A percentile compares a stretch with the other conserved stretches of the same genome.
These are phyloP conservation scores for Dactylellina cionopaga DNA, from an alignment of 2,329 filamentous ascomycete genomes.

Conservation along the genomic window DNA sequence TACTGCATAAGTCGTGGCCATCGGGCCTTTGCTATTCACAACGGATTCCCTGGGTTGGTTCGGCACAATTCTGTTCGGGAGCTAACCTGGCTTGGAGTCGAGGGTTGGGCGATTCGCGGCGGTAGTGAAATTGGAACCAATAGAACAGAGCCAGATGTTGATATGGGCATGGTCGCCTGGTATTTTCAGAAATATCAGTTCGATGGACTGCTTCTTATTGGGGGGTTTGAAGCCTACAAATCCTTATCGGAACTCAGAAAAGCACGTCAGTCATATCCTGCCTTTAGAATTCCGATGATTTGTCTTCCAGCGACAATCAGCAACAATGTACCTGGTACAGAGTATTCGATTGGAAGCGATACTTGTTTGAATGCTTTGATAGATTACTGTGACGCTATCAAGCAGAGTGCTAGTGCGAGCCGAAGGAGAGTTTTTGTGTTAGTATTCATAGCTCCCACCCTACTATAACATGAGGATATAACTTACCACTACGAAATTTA, in stretches of 20 bases:
- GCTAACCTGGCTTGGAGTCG: constrained; percentile 92
- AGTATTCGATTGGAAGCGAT: constrained; percentile 95
- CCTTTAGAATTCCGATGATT: constrained; percentile 90
- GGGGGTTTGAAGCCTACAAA: constrained; percentile 96
- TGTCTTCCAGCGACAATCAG: constrained; percentile 96
- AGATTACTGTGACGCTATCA: constrained; percentile 95
- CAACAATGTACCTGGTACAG: constrained; percentile 97
- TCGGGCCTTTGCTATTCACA: constrained; percentile 90
- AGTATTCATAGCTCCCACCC: not conserved
- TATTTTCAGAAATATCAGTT: constrained; percentile 88
- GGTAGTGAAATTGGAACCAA: constrained; percentile 98
- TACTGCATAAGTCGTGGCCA: constrained; percentile 70
- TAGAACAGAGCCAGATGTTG: constrained; percentile 87
- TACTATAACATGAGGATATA: not conserved
- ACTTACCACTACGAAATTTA: constrained; percentile 20
- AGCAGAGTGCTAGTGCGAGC: constrained; percentile 93
- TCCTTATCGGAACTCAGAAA: constrained; percentile 86
- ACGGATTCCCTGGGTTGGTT: constrained; percentile 93
- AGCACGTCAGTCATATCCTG: constrained; percentile 79
- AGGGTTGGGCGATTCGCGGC: constrained; percentile 93
- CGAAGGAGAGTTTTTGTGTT: constrained; percentile 89
- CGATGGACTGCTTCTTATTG: constrained; percentile 89
- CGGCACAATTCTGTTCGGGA: constrained; percentile 90
- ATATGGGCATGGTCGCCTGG: constrained; percentile 82
- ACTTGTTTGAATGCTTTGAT: constrained; percentile 96